These are phyloP conservation scores for Parietaria judaica DNA, from an alignment of 306 rosid genomes.

Conservation along the genomic window DNA sequence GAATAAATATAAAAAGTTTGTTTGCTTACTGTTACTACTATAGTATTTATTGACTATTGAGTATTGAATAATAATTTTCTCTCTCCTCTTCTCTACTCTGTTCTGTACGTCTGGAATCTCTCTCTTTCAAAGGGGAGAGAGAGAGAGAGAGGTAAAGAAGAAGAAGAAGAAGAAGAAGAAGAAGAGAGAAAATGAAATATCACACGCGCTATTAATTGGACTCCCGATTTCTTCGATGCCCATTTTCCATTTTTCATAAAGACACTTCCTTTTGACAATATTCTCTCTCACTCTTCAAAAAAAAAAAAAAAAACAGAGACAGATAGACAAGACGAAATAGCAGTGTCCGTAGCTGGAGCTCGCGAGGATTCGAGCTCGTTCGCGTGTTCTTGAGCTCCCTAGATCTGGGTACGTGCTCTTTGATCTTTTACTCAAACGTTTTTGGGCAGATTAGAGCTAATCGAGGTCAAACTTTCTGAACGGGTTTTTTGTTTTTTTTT, in stretches of 20 bases:
- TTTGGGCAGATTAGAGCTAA: neutral
- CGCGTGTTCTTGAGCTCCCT: neutral
- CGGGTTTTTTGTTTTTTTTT: neutral
- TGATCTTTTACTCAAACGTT: neutral
- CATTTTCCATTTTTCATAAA: neutral
- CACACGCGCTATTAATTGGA: neutral
- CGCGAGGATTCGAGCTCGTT: neutral
- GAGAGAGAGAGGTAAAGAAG: neutral
- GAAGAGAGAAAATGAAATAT: neutral
- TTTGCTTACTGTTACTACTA: too few relatives aligned
- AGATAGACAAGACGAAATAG: neutral
- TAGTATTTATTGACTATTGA: too few relatives aligned
- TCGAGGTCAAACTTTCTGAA: neutral
- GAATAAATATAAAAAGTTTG: neutral
- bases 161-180: neutral
- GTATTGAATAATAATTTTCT: neutral
- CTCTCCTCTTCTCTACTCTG: conserved; percentile 1
- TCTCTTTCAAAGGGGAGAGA: too few relatives aligned
- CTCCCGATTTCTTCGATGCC: neutral
- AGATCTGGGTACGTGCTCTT: conserved; percentile 20
- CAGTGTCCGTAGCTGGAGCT: conserved; percentile 3
- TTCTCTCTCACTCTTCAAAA: neutral
- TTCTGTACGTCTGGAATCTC: conserved; percentile 12
- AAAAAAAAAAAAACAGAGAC: neutral
- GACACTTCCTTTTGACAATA: neutral